These are phyloP conservation scores for Colletotrichum lentis DNA, from an alignment of 2,329 filamentous ascomycete genomes.

Conservation along the genomic window DNA sequence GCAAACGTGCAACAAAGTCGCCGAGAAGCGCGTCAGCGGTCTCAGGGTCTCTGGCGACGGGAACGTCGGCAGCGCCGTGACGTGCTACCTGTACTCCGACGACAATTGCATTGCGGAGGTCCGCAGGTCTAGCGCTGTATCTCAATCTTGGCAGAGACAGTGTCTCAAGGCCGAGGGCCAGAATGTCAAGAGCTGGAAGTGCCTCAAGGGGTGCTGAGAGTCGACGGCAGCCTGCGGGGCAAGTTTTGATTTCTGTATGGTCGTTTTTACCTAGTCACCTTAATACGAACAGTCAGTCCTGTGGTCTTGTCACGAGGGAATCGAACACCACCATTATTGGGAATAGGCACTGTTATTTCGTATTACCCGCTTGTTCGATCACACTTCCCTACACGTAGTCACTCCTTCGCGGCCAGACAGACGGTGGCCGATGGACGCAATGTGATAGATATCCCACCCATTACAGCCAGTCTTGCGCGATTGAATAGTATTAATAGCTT, in stretches of 20 bases:
- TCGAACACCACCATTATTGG: too few species aligned
- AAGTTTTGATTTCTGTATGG: too few species aligned
- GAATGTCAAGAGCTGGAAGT: conserved; percentile 9
- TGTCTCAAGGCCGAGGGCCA: neutral
- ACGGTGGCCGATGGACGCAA: too few species aligned
- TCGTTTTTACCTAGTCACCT: neutral
- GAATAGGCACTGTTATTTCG: neutral
- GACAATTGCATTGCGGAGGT: neutral
- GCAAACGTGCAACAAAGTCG: neutral
- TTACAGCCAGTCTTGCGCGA: too few species aligned
- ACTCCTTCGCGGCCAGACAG: too few species aligned
- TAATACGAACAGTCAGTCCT: neutral
- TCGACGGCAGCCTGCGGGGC: too few species aligned
- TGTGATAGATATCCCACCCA: too few species aligned
- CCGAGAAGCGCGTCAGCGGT: neutral
- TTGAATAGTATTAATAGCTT: too few species aligned
- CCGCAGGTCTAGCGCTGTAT: conserved; percentile 1
- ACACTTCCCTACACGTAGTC: too few species aligned
- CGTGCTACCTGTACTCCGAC: conserved; percentile 11
- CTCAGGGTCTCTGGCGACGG: conserved; percentile 4
- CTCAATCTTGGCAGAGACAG: conserved; percentile 9
- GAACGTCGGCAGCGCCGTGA: neutral
- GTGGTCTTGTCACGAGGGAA: too few species aligned
- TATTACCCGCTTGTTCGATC: neutral
- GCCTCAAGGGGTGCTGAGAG: neutral